Conservation (phyloP, 2,329 filamentous ascomycete genomes). For the Pseudogymnoascus sp. region DNA sequence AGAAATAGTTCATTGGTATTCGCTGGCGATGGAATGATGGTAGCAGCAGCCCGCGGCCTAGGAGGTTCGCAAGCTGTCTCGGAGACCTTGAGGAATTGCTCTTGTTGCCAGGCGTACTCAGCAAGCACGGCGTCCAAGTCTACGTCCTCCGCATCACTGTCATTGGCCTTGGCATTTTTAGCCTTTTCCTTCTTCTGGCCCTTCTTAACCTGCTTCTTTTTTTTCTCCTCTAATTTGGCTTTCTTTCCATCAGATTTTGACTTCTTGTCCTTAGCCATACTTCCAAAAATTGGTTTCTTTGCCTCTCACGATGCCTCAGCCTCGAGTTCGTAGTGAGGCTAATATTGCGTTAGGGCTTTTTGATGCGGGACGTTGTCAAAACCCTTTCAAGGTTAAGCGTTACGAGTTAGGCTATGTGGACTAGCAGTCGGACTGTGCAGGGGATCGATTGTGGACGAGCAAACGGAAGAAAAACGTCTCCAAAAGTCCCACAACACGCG, state of each 20-base stretch:
- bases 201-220: slow-evolving; percentile 78
- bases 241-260: slow-evolving; percentile 39
- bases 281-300: slow-evolving; percentile 7
- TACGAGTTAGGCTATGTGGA: background rate
- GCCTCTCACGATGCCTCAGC: background rate
- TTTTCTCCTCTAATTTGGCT: slow-evolving; percentile 52
- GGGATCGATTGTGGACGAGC: background rate
- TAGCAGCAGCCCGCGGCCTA: slow-evolving; percentile 68
- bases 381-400: slow-evolving; percentile 1
- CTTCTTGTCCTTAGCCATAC: slow-evolving; percentile 47
- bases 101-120: slow-evolving; percentile 87
- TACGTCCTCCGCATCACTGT: slow-evolving; percentile 84
- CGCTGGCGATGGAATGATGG: slow-evolving; percentile 74
- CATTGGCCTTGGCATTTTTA: slow-evolving; percentile 62
- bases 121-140: slow-evolving; percentile 90
- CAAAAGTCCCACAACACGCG: background rate
- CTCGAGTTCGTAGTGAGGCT: background rate
- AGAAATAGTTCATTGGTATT: slow-evolving; percentile 83
- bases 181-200: slow-evolving; percentile 75
- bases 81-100: slow-evolving; percentile 88
- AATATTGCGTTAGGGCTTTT: slow-evolving; percentile 8
- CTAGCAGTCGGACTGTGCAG: background rate
- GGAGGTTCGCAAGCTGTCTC: slow-evolving; percentile 70
- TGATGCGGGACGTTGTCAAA: background rate
- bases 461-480: background rate